phyloP scores from a whole-genome alignment of 768 basidiomycete genomes.

The Hypholoma sublateritium region DNA sequence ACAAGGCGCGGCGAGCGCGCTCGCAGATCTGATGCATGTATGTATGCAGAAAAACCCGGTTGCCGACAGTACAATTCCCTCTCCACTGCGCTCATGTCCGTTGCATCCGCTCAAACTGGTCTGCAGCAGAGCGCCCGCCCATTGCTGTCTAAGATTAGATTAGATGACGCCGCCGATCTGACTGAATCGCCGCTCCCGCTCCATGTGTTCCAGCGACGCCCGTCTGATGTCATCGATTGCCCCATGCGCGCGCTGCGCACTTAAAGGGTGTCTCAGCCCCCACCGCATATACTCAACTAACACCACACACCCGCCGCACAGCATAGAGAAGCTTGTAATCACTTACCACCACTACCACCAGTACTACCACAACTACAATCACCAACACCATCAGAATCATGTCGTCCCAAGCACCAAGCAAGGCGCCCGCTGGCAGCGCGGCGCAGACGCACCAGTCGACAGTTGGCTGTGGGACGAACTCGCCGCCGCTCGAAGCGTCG shows the following conservation, averaged over 20 bases:
- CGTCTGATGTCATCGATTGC: neutral
- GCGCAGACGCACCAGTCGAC: neutral
- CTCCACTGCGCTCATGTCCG: no score
- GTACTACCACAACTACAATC: neutral
- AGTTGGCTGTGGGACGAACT: slow-evolving; percentile 43
- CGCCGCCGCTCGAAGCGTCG: slow-evolving; percentile 53
- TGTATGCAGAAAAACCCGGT: no score
- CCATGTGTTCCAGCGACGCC: neutral
- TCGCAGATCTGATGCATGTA: no score
- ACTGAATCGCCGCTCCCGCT: no score
- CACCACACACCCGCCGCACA: neutral
- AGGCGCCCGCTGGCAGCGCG: neutral
- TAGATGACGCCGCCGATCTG: neutral
- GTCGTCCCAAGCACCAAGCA: neutral
- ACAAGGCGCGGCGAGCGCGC: no score
- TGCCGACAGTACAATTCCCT: no score
- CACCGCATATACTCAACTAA: neutral
- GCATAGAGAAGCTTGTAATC: neutral
- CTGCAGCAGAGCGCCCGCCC: no score
- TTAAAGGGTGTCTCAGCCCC: neutral
- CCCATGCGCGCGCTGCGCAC: neutral
- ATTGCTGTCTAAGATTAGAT: neutral
- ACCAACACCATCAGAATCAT: neutral
- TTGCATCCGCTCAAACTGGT: no score
- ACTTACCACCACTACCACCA: neutral